phyloP scores from a whole-genome alignment of 768 basidiomycete species.

The Psilocybe cubensis region DNA sequence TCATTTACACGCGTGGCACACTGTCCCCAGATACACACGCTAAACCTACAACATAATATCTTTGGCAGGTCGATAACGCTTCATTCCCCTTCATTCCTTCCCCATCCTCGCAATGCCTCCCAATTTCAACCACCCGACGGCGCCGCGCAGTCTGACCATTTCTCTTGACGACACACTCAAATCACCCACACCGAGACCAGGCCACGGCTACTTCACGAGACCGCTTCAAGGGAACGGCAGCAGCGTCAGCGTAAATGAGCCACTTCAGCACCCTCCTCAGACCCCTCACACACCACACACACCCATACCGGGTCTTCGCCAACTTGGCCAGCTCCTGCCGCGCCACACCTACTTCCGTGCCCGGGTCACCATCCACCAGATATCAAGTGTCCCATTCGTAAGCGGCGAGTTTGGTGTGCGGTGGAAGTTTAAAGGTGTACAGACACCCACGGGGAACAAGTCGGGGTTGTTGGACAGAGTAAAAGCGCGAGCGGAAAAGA shows the following conservation, averaged over 20 bases:
- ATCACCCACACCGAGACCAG: slow-evolving; percentile 16
- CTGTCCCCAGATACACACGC: neutral
- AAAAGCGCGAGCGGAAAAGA: slow-evolving; percentile 26
- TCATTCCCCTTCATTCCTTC: neutral
- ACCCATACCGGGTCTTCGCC: slow-evolving; percentile 45
- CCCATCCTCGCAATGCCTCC: slow-evolving; percentile 1
- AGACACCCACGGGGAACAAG: slow-evolving; percentile 36
- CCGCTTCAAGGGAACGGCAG: slow-evolving; percentile 21
- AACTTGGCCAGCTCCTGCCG: slow-evolving; percentile 63
- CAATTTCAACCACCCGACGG: neutral
- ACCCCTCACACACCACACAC: slow-evolving; percentile 18
- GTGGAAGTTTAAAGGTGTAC: slow-evolving; percentile 72
- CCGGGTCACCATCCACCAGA: slow-evolving; percentile 62
- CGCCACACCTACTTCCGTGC: slow-evolving; percentile 70
- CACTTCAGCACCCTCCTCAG: slow-evolving; percentile 2
- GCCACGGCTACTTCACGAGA: slow-evolving; percentile 21
- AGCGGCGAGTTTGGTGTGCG: slow-evolving; percentile 69
- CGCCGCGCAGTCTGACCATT: neutral
- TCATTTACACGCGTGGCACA: slow-evolving; percentile 4
- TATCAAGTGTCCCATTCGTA: slow-evolving; percentile 73
- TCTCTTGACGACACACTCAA: slow-evolving; percentile 9
- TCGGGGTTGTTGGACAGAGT: slow-evolving; percentile 41
- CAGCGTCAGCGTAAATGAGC: slow-evolving; percentile 26
- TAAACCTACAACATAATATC: neutral
- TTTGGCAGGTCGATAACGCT: neutral